Evolutionary conservation across 352 stramenopile species (phyloP).

Genomic region (Phytophthora citricola): DNA sequence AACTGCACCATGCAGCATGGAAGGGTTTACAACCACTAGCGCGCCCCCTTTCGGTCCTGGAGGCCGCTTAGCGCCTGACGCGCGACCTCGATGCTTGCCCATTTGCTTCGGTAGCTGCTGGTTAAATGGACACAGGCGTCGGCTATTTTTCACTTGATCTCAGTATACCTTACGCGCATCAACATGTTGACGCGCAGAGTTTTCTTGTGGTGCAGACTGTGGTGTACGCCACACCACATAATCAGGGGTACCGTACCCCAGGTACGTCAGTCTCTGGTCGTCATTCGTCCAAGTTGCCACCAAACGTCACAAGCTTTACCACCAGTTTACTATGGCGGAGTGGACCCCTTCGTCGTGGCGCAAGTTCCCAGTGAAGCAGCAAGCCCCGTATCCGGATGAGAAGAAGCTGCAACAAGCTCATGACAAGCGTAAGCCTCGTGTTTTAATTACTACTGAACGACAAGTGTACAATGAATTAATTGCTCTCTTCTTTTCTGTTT

Average conservation of each 20-base stretch:
- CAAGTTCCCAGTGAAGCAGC: slow-evolving; percentile 81
- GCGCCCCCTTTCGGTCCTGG: slow-evolving; percentile 13
- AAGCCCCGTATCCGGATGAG: slow-evolving; percentile 75
- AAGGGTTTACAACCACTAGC: slow-evolving; percentile 63
- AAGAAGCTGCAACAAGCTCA: slow-evolving; percentile 78
- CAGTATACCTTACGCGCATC: slow-evolving; percentile 10
- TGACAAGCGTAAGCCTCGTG: slow-evolving; percentile 58
- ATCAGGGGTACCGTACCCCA: too few species aligned
- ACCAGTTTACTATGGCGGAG: slow-evolving; percentile 13
- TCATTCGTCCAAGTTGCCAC: slow-evolving; percentile 26
- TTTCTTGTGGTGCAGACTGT: slow-evolving; percentile 23
- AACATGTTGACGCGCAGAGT: slow-evolving; percentile 30
- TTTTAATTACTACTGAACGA: neutral
- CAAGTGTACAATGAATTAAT: slow-evolving; percentile 7
- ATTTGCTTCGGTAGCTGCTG: slow-evolving; percentile 16
- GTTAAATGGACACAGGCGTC: slow-evolving; percentile 12
- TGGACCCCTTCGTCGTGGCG: slow-evolving; percentile 85
- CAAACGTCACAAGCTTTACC: slow-evolving; percentile 9
- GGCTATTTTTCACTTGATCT: slow-evolving; percentile 12
- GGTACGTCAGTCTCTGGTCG: slow-evolving; percentile 27
- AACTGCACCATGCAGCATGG: slow-evolving; percentile 31
- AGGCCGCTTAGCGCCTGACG: slow-evolving; percentile 6
- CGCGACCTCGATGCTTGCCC: slow-evolving; percentile 34
- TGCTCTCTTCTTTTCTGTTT: too few species aligned
- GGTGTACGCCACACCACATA: slow-evolving; percentile 19